Conservation (phyloP, 2,329 filamentous ascomycete species). For the Microdochium paspali region DNA sequence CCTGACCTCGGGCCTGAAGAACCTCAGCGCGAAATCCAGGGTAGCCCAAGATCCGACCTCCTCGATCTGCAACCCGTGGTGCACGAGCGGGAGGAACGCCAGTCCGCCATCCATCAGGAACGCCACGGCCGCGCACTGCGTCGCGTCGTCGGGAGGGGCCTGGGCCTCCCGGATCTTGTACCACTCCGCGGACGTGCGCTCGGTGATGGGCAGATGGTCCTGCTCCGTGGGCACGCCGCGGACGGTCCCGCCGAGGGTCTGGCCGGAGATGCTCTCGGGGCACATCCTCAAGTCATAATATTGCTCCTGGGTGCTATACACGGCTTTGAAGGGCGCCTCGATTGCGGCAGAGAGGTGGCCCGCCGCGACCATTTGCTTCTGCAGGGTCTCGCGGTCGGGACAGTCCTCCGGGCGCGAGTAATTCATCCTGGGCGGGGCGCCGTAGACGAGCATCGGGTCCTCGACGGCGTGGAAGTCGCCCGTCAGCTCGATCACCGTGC, state of each 20-base stretch:
- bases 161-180: slow-evolving; percentile 11
- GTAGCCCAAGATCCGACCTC: slow-evolving; percentile 32
- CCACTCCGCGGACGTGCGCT: slow-evolving; percentile 32
- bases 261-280: slow-evolving; percentile 28
- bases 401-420: slow-evolving; percentile 21
- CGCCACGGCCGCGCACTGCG: slow-evolving; percentile 26
- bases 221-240: slow-evolving; percentile 22
- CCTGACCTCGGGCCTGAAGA: slow-evolving; percentile 28
- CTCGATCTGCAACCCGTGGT: slow-evolving; percentile 30
- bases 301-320: slow-evolving; percentile 17
- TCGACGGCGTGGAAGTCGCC: slow-evolving; percentile 37
- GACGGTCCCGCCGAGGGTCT: slow-evolving; percentile 30
- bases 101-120: slow-evolving; percentile 35
- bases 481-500: slow-evolving; percentile 30
- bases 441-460: slow-evolving; percentile 24
- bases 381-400: slow-evolving; percentile 7
- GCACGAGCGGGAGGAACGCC: slow-evolving; percentile 31
- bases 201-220: slow-evolving; percentile 26
- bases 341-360: slow-evolving; percentile 15
- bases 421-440: slow-evolving; percentile 18
- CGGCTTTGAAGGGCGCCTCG: slow-evolving; percentile 9
- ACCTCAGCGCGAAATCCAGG: slow-evolving; percentile 39
- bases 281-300: slow-evolving; percentile 26
- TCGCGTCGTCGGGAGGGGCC: slow-evolving; percentile 11
- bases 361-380: slow-evolving; percentile 7